Evolutionary conservation across 1,139 yeast genomes (phyloP).

Genomic region (Kurtzmaniella quercitrusa): DNA sequence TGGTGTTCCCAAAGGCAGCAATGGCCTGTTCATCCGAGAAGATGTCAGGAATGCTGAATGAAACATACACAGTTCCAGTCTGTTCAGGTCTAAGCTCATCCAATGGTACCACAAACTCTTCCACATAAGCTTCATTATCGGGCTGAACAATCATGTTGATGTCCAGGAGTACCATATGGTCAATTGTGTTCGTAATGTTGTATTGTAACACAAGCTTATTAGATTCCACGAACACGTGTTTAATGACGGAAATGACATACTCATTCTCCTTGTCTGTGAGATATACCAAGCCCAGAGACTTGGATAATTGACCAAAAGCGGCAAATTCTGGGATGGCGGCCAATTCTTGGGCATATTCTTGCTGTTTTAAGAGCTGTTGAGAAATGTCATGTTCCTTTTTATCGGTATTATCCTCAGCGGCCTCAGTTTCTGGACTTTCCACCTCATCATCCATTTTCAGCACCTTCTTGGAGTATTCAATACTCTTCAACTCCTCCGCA

Average conservation of each 20-base stretch:
- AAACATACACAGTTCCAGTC: slow-evolving; percentile 75
- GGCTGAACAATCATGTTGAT: slow-evolving; percentile 73
- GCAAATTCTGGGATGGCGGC: slow-evolving; percentile 65
- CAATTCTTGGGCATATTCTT: slow-evolving; percentile 65
- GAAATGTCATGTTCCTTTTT: slow-evolving; percentile 18
- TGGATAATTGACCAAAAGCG: slow-evolving; percentile 69
- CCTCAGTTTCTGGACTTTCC: slow-evolving; percentile 11
- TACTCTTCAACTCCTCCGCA: slow-evolving; percentile 60
- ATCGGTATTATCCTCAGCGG: slow-evolving; percentile 26
- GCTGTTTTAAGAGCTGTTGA: slow-evolving; percentile 38
- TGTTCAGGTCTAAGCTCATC: slow-evolving; percentile 68
- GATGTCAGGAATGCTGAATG: slow-evolving; percentile 55
- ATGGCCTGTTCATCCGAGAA: slow-evolving; percentile 36
- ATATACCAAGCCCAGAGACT: slow-evolving; percentile 62
- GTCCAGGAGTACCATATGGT: slow-evolving; percentile 71
- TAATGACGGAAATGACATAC: slow-evolving; percentile 79
- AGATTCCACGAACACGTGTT: slow-evolving; percentile 66
- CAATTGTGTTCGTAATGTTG: slow-evolving; percentile 79
- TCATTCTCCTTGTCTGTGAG: slow-evolving; percentile 93
- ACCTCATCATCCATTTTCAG: slow-evolving; percentile 40
- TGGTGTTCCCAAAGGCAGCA: slow-evolving; percentile 61
- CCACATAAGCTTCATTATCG: slow-evolving; percentile 54
- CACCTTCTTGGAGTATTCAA: slow-evolving; percentile 55
- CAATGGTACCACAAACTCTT: slow-evolving; percentile 72
- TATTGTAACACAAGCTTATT: slow-evolving; percentile 81